These are phyloP conservation scores for Heterococcus sp. DNA, from an alignment of 108 stramenopile genomes.

Conservation along the genomic window DNA sequence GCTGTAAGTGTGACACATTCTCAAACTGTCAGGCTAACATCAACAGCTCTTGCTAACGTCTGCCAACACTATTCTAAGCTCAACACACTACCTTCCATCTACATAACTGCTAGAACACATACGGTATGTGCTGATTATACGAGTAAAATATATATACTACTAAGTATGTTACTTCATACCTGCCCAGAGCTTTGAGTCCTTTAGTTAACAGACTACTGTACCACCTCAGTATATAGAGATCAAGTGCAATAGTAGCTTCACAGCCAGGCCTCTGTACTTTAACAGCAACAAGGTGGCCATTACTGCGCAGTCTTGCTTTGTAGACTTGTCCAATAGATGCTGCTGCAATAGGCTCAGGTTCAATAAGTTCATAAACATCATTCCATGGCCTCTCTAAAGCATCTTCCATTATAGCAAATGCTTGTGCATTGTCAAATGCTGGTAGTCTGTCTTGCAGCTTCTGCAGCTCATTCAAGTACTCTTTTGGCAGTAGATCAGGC, in stretches of 20 bases:
- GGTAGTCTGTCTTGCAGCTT: constrained; percentile 91
- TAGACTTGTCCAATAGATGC: constrained; percentile 78
- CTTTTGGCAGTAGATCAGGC: constrained; percentile 83
- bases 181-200: constrained; percentile 51
- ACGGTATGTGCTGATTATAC: too few species aligned
- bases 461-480: constrained; percentile 90
- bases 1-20: too few species aligned
- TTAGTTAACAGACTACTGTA: constrained; percentile 81
- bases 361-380: constrained; percentile 80
- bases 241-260: constrained; percentile 85
- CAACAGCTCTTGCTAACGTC: too few species aligned
- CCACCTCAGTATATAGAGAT: constrained; percentile 87
- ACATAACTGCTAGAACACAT: too few species aligned
- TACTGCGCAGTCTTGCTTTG: constrained; percentile 78
- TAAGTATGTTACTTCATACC: background rate
- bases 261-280: constrained; percentile 91
- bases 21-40: too few species aligned
- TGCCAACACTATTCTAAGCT: too few species aligned
- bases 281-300: constrained; percentile 80
- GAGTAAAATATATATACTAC: too few species aligned
- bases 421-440: constrained; percentile 73
- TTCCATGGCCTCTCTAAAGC: constrained; percentile 70
- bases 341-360: constrained; percentile 81
- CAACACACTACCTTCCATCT: too few species aligned
- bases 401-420: constrained; percentile 75